Evolutionary conservation across 2,329 filamentous ascomycete species (phyloP), one percentile per base, ranked within the genome.

Genomic region (Sporothrix brunneoviolacea): DNA sequence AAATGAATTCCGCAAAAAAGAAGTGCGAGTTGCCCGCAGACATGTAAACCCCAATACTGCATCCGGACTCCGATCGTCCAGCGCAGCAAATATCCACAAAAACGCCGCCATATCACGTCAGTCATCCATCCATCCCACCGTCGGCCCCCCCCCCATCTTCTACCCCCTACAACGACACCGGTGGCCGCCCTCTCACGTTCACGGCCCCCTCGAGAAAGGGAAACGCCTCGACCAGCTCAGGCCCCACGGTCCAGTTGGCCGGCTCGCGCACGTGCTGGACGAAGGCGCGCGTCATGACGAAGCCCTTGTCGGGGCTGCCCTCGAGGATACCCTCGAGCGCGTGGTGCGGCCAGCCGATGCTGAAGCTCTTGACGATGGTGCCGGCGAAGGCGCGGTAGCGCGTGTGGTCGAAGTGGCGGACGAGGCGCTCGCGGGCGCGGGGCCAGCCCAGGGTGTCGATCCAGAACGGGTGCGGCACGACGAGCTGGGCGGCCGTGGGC

Each of bases 381-480:
- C 30, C 19, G 21, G 36, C 42, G 24, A 54, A 52, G 12, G 21
- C 33, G 41, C 36, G 50, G 10, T 42, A 38, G 12, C 35, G 44
- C 1, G 53, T 47, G 21, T 47, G 45, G 50, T 54, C 53, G 22
- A 52, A n/a, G 19, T 43, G 32, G 5, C 37, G 35, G n/a, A 54
- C 39, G 9, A 54, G 7, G 8, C 53, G 50, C 12, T 52, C 53
- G 27, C 53, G 44, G 9, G 33, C 50, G n/a, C 38, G 32, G 10
- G 50, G 53, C 53, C 53, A 52, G 19, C 28, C 49, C 13, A 54
- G 8, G 2, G 46, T 50, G 36, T 52, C 53, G 8, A 54, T 44
- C 53, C 53, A 54, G 4, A 54, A 42, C 7, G 53, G 49, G 21
- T 54, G 53, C 12, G 53, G 53, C 6, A 52, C 39, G 22, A 37